Base-by-base conservation (phyloP, 2,329 filamentous ascomycete genomes). In the Chaetothyriales sp. region DNA sequence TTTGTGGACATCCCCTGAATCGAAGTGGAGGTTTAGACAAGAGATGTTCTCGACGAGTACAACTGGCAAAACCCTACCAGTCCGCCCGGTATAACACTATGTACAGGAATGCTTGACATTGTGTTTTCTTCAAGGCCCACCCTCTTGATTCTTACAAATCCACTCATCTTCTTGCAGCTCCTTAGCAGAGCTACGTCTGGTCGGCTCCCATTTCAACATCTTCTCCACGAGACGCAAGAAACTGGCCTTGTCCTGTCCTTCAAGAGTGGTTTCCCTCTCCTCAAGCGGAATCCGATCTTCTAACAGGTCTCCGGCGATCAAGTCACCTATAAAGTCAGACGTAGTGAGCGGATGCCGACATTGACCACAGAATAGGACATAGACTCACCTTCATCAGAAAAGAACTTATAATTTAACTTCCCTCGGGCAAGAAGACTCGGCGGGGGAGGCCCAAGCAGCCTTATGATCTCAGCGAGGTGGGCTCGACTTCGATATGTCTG, bases 381-480 rank as follows among this genome's bases (percentile, higher is more conserved):
- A 49, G 40, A 48, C 52, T 53, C 63, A 67, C 69, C 69, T 51
- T 65, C 48, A 3, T 64, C 54, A 0, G 66, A 64, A 48, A 73
- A 74, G 60, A 71, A 74, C 46, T 68, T 69, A 2, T 56, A 40
- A 1, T 51, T 68, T 6, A 58, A 51, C 4, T 60, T 57, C 1
- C 67, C 69, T 9, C 47, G 60, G 0, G 57, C 50, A 59, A 72
- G 61, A 3, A 74, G 60, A 2, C 54, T 57, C 1, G 57, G 50
- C 1, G 72, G 70, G 1, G 72, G 72, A 1, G 63, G 64, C 0
- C 73, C 73, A 44, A 77, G 68, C 2, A 77, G 59, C 4, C 56
- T 63, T 13, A 73, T 68, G 1, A 77, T 74, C 52, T 77, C 71
- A 1, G 73, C 71, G 18, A 77, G 68, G 58, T 74, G 73, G 0